Percentiles rank a stretch among this genome's conserved stretches.
phyloP scores from a whole-genome alignment of 257 asterid species.

The Solanum lignicaule region DNA sequence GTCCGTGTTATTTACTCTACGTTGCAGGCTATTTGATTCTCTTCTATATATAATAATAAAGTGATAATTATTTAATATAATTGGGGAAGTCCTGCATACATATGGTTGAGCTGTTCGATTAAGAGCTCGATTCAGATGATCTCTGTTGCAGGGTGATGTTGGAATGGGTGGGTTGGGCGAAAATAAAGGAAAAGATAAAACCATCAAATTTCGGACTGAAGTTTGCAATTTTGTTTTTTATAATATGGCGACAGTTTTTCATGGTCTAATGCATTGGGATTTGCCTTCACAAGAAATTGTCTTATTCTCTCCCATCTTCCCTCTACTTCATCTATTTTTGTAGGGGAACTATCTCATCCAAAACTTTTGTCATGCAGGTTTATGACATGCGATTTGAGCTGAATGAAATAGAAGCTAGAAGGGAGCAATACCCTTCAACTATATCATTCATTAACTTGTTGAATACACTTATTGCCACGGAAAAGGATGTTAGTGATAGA shows the following conservation, averaged over 20 bases:
- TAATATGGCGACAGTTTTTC: not conserved
- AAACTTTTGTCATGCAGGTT: constrained; percentile 34
- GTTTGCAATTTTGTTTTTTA: not conserved
- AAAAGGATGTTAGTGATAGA: constrained; percentile 70
- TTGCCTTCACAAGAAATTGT: not conserved
- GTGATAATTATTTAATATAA: not conserved
- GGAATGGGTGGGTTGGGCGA: not conserved
- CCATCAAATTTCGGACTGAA: not conserved
- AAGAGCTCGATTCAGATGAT: not conserved
- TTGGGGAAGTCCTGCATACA: not conserved
- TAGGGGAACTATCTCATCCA: not conserved
- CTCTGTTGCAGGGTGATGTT: not conserved
- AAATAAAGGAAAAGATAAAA: not conserved
- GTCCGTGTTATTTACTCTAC: not conserved
- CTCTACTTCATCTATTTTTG: not conserved
- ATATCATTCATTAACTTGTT: constrained; percentile 73
- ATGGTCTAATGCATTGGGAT: not conserved
- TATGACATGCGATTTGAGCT: constrained; percentile 97
- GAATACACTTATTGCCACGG: constrained; percentile 82
- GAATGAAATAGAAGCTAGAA: constrained; percentile 94
- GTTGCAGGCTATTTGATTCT: not conserved
- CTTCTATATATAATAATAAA: not conserved
- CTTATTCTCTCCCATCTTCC: not conserved
- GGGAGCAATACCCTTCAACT: constrained; percentile 95
- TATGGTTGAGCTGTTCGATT: not conserved